phyloP scores from a whole-genome alignment of 2,329 filamentous ascomycete species.

The Scedosporium boydii region DNA sequence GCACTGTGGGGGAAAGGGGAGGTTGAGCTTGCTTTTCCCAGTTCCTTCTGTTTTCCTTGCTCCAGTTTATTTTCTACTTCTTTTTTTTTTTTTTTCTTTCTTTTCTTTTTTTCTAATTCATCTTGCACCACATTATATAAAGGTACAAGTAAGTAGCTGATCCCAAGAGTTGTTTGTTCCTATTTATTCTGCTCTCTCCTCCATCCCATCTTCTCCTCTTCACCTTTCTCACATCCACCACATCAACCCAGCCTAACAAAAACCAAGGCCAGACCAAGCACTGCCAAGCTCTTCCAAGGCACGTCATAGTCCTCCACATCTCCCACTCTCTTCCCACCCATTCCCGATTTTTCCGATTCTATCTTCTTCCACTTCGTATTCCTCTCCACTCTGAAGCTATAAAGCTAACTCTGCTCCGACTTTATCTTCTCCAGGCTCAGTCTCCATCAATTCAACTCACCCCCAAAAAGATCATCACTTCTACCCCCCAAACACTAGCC shows the following conservation, averaged over 20 bases:
- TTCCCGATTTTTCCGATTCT: background rate
- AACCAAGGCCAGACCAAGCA: background rate
- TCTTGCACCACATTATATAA: conserved; percentile 2
- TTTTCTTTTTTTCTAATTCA: background rate
- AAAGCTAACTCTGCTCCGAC: background rate
- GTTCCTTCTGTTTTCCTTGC: background rate
- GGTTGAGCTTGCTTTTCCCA: too few species aligned
- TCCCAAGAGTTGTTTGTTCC: background rate
- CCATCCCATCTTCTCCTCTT: background rate
- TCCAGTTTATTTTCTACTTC: background rate
- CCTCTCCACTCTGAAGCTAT: background rate
- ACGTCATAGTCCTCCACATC: conserved; percentile 3
- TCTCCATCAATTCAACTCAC: background rate
- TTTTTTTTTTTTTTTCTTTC: background rate
- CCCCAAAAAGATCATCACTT: background rate
- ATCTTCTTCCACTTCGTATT: conserved; percentile 1
- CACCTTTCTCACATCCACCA: background rate
- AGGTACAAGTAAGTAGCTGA: background rate
- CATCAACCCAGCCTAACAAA: background rate
- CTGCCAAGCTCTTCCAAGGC: conserved; percentile 1
- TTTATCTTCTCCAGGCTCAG: background rate
- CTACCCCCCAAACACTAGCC: conserved; percentile 10
- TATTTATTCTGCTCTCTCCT: background rate
- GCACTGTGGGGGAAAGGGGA: background rate
- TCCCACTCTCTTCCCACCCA: conserved; percentile 3